A percentile compares a stretch with the other conserved stretches of the same genome.
Conservation (phyloP, 2,329 filamentous ascomycete species). For the Fusarium duplospermum region DNA sequence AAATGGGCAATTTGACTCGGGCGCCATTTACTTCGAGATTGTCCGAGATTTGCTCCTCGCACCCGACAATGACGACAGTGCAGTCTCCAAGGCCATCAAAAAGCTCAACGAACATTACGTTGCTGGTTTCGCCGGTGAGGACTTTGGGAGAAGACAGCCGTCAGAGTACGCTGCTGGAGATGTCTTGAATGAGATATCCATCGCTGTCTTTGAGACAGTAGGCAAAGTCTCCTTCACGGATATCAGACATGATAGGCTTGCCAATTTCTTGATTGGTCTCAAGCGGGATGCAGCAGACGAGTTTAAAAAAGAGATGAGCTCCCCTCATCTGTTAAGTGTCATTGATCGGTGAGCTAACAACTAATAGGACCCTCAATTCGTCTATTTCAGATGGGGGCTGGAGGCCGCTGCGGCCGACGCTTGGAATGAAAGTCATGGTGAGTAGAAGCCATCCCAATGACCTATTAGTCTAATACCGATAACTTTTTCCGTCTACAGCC, state of each 20-base stretch:
- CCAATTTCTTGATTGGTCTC: slow-evolving; percentile 6
- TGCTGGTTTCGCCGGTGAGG: background rate
- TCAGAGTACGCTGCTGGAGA: slow-evolving; percentile 7
- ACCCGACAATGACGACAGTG: background rate
- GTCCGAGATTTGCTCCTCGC: background rate
- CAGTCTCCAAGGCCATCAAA: background rate
- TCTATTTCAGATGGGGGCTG: slow-evolving; percentile 8
- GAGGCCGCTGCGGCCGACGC: background rate
- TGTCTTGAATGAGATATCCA: background rate
- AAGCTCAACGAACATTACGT: background rate
- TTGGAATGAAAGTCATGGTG: slow-evolving; percentile 7
- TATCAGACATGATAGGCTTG: slow-evolving; percentile 7
- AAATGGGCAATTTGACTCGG: background rate
- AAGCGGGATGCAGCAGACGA: background rate
- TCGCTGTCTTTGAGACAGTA: background rate
- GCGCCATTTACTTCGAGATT: background rate
- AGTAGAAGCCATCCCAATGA: background rate
- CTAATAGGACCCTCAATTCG: slow-evolving; percentile 3
- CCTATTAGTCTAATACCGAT: background rate
- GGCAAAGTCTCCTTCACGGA: background rate
- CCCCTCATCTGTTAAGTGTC: background rate
- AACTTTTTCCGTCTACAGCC: background rate
- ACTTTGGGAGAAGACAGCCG: background rate
- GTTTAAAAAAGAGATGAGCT: background rate
- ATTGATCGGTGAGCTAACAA: background rate